Conservation (phyloP, 1,284 basidiomycete species). For the Ustilago bromivora region DNA sequence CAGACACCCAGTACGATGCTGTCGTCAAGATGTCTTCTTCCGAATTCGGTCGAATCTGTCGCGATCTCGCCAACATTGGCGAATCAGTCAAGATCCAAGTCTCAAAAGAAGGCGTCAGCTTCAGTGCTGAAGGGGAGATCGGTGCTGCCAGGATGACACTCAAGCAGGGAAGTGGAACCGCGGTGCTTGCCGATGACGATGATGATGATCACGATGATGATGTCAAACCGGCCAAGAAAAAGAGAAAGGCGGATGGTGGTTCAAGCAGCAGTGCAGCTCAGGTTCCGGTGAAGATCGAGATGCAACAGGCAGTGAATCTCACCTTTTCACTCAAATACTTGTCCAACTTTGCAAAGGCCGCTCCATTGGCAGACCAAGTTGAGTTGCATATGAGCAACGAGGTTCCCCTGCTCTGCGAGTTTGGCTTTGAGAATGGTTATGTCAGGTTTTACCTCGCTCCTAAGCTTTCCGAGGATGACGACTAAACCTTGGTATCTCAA, state of each 20-base stretch:
- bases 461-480: constrained; percentile 66
- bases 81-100: constrained; percentile 97
- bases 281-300: constrained; percentile 65
- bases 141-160: constrained; percentile 90
- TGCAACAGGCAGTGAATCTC: constrained; percentile 82
- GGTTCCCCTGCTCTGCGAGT: constrained; percentile 76
- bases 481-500: constrained; percentile 22
- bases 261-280: constrained; percentile 65
- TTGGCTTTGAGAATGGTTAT: constrained; percentile 82
- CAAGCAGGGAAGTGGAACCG: constrained; percentile 76
- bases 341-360: constrained; percentile 94
- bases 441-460: constrained; percentile 69
- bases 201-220: constrained; percentile 66
- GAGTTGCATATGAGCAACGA: constrained; percentile 70
- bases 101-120: constrained; percentile 95
- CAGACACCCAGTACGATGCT: constrained; percentile 98
- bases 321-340: constrained; percentile 98
- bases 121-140: constrained; percentile 91
- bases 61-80: constrained; percentile 90
- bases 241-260: constrained; percentile 52
- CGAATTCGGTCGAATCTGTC: constrained; percentile 92
- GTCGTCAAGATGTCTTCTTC: constrained; percentile 86
- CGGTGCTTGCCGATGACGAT: constrained; percentile 61
- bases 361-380: constrained; percentile 80
- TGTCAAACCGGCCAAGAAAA: constrained; percentile 59